Conservation (phyloP, 2,329 filamentous ascomycete species). For the Sporothrix phasma region DNA sequence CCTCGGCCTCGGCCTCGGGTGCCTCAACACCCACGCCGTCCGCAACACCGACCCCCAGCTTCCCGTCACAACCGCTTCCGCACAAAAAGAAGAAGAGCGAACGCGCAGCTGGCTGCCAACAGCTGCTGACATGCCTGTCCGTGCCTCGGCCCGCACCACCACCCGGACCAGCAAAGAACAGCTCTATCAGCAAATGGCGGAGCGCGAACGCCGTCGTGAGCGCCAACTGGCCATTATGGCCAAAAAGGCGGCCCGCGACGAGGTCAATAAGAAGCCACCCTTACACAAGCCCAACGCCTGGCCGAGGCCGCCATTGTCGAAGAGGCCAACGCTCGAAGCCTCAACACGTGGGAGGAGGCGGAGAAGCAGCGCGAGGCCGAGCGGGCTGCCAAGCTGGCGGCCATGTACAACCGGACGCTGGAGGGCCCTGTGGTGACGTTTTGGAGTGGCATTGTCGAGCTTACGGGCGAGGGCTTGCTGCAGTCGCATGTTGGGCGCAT, state of each 20-base stretch:
- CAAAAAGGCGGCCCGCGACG: conserved; percentile 57
- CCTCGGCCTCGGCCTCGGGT: conserved; percentile 23
- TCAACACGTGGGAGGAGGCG: conserved; percentile 88
- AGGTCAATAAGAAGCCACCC: conserved; percentile 66
- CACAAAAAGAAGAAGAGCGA: conserved; percentile 55
- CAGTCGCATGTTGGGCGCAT: conserved; percentile 55
- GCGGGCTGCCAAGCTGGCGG: conserved; percentile 71
- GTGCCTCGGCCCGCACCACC: conserved; percentile 48
- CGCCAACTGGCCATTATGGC: conserved; percentile 61
- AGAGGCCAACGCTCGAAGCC: conserved; percentile 75
- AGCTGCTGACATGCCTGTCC: conserved; percentile 43
- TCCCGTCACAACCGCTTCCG: conserved; percentile 27
- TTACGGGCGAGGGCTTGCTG: conserved; percentile 60
- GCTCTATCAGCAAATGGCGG: conserved; percentile 60
- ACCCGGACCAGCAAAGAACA: conserved; percentile 51
- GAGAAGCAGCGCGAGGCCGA: conserved; percentile 84
- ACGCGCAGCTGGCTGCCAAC: conserved; percentile 49
- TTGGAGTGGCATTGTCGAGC: conserved; percentile 85
- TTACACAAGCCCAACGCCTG: conserved; percentile 81
- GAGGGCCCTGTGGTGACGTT: conserved; percentile 83
- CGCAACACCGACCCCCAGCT: conserved; percentile 25
- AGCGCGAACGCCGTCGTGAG: conserved; percentile 59
- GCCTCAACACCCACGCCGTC: conserved; percentile 20
- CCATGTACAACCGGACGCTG: conserved; percentile 75
- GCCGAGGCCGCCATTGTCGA: conserved; percentile 76